A percentile compares a stretch with the other conserved stretches of the same genome.
Evolutionary conservation across 345 rosid genomes (phyloP).

Genomic region (Rubroshorea leprosula): DNA sequence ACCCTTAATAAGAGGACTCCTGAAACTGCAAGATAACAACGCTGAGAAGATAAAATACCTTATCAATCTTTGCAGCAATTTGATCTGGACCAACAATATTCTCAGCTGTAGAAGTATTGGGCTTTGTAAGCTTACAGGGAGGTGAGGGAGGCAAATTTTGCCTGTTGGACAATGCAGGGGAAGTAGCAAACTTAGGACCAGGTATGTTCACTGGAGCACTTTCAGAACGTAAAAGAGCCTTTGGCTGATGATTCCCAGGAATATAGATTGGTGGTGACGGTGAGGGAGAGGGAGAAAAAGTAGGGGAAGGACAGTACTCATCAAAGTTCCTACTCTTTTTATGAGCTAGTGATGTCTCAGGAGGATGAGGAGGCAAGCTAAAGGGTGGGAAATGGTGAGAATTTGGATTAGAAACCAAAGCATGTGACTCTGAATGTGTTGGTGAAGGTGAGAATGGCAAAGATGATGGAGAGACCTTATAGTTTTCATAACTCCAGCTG

Average conservation of each 20-base stretch:
- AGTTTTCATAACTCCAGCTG: slow-evolving; percentile 80
- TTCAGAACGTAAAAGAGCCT: slow-evolving; percentile 55
- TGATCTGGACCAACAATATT: slow-evolving; percentile 40
- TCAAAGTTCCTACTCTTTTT: slow-evolving; percentile 46
- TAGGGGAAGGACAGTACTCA: slow-evolving; percentile 56
- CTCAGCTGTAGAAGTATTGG: no score
- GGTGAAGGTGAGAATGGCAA: slow-evolving; percentile 87
- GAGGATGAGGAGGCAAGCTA: slow-evolving; percentile 55
- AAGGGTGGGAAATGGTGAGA: slow-evolving; percentile 33
- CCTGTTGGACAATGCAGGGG: slow-evolving; percentile 38
- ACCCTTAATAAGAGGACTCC: slow-evolving; percentile 5
- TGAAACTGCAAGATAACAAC: not conserved
- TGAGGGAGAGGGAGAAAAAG: slow-evolving; percentile 47
- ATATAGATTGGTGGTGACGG: slow-evolving; percentile 61
- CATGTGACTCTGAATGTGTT: slow-evolving; percentile 61
- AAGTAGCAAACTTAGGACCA: slow-evolving; percentile 28
- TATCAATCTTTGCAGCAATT: slow-evolving; percentile 40
- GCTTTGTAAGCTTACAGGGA: slow-evolving; percentile 41
- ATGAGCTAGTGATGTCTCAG: slow-evolving; percentile 39
- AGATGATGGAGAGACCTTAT: slow-evolving; percentile 57
- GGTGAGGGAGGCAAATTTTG: slow-evolving; percentile 55
- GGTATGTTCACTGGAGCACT: slow-evolving; percentile 83
- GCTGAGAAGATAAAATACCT: slow-evolving; percentile 43
- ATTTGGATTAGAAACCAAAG: slow-evolving; percentile 44
- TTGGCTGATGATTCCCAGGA: slow-evolving; percentile 35